These are phyloP conservation scores for Glebionis coronaria DNA, from an alignment of 129 eudicot genomes.

Conservation along the genomic window DNA sequence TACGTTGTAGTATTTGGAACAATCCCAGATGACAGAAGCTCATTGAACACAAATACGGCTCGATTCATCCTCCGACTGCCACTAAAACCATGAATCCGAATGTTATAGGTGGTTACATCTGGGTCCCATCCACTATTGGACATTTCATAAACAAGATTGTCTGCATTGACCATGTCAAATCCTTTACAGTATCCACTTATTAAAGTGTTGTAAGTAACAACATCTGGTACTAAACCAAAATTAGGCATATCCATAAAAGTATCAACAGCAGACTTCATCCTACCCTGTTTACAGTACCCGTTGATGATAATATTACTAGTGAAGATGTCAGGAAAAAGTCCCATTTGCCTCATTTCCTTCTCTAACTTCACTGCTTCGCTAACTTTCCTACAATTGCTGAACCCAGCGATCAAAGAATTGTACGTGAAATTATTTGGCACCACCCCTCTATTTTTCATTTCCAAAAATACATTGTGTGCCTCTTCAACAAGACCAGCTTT, in stretches of 20 bases:
- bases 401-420: constrained; percentile 79
- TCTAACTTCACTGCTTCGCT: constrained; percentile 65
- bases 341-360: constrained; percentile 68
- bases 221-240: constrained; percentile 59
- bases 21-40: constrained; percentile 73
- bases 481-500: constrained; percentile 63
- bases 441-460: constrained; percentile 66
- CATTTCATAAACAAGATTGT: constrained; percentile 52
- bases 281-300: constrained; percentile 82
- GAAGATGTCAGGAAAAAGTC: constrained; percentile 68
- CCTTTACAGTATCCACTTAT: constrained; percentile 76
- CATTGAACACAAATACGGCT: constrained; percentile 67
- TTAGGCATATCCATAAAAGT: constrained; percentile 33
- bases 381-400: constrained; percentile 48
- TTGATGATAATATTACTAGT: constrained; percentile 71
- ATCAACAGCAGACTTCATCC: constrained; percentile 70
- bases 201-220: constrained; percentile 84
- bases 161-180: constrained; percentile 68
- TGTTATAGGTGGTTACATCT: constrained; percentile 80
- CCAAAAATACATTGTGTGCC: constrained; percentile 48
- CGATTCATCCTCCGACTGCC: constrained; percentile 48
- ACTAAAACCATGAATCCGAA: constrained; percentile 69
- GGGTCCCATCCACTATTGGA: constrained; percentile 66
- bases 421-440: constrained; percentile 76
- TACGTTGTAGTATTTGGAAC: constrained; percentile 80